Evolutionary conservation across 768 basidiomycete genomes (phyloP).

Genomic region (Boletus rex-veris): DNA sequence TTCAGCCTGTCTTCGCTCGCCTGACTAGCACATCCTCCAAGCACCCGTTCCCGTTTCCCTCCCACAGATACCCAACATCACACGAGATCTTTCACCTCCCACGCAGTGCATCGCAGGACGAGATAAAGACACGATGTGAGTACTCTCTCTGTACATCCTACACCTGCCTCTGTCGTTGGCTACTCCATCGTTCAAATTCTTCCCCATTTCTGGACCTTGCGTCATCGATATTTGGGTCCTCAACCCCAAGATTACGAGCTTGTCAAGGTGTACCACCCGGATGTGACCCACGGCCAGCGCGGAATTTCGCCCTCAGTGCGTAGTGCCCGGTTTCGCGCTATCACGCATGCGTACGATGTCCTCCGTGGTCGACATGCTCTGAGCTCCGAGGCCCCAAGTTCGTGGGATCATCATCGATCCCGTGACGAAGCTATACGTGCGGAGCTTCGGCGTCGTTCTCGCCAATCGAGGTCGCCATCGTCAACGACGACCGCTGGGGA

Average conservation of each 20-base stretch:
- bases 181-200: too few relatives aligned
- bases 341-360: constrained; percentile 61
- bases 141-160: background rate
- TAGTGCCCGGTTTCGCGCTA: constrained; percentile 60
- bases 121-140: constrained; percentile 70
- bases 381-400: background rate
- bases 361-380: constrained; percentile 15
- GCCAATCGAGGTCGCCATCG: constrained; percentile 24
- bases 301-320: constrained; percentile 41
- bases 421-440: constrained; percentile 43
- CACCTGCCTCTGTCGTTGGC: too few relatives aligned
- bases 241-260: constrained; percentile 62
- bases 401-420: background rate
- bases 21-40: constrained; percentile 13
- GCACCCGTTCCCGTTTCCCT: constrained; percentile 47
- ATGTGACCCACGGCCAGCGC: constrained; percentile 44
- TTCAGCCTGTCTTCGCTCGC: background rate
- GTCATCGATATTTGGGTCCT: background rate
- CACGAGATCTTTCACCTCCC: constrained; percentile 73
- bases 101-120: constrained; percentile 47
- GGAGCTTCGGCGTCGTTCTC: constrained; percentile 51
- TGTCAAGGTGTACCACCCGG: constrained; percentile 69
- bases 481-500: constrained; percentile 5
- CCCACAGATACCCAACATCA: constrained; percentile 52
- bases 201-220: too few relatives aligned